phyloP scores from a whole-genome alignment of 176 grass and related monocot species.

The Areca catechu region DNA sequence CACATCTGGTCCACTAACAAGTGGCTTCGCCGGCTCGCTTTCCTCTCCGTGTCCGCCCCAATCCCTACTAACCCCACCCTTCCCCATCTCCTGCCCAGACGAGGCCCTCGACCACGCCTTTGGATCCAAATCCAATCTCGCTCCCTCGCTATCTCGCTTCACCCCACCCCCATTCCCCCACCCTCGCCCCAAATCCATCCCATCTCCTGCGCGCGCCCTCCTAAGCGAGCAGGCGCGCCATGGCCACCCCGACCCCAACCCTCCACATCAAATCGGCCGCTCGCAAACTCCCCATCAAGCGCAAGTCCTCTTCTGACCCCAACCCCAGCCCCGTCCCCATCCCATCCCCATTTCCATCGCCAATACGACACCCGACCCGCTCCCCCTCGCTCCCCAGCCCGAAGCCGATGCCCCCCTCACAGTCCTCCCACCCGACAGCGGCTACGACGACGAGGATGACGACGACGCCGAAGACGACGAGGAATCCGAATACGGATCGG shows the following conservation, averaged over 20 bases:
- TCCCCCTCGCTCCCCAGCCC: background rate
- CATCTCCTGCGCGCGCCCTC: too few relatives aligned
- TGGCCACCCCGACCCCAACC: constrained; percentile 43
- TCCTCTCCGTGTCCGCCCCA: too few relatives aligned
- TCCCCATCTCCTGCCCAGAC: background rate
- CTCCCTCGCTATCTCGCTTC: background rate
- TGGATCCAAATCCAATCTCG: constrained; percentile 30
- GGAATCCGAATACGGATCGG: background rate
- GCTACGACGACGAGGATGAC: constrained; percentile 22
- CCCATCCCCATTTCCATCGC: too few relatives aligned
- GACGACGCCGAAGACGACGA: constrained; percentile 6
- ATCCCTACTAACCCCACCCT: constrained; percentile 10
- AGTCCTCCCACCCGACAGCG: background rate
- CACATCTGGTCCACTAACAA: too few relatives aligned
- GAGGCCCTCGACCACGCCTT: constrained; percentile 17
- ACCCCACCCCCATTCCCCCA: constrained; percentile 3
- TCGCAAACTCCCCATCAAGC: constrained; percentile 97
- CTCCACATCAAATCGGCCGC: constrained; percentile 40
- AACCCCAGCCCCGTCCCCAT: constrained; percentile 28
- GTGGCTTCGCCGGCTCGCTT: too few relatives aligned
- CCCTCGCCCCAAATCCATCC: too few relatives aligned
- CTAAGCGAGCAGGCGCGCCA: constrained; percentile 30
- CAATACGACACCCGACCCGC: background rate
- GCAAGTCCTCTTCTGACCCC: constrained; percentile 33
- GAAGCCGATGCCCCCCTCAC: background rate